Percentiles rank a stretch among this genome's conserved stretches.
phyloP scores from a whole-genome alignment of 2,329 filamentous ascomycete species.

The Hymenoscyphus fraxineus region DNA sequence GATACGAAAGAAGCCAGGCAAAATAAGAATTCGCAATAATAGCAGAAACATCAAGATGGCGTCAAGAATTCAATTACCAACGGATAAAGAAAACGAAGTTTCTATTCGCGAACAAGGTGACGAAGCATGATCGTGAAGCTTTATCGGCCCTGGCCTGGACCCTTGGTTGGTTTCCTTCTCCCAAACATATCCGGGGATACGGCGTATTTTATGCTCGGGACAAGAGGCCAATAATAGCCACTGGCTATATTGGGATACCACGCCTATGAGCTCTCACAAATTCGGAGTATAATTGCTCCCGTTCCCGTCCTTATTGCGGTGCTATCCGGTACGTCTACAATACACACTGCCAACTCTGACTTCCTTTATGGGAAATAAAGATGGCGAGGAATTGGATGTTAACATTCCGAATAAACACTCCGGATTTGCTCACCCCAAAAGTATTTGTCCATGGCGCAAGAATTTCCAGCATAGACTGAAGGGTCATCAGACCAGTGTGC shows the following conservation, averaged over 20 bases:
- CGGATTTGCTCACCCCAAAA: neutral
- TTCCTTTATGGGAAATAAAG: neutral
- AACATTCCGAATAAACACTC: neutral
- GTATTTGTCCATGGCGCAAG: neutral
- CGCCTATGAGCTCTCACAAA: neutral
- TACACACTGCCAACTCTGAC: neutral
- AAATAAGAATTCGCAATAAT: neutral
- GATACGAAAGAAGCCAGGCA: neutral
- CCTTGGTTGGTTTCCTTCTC: too few species aligned
- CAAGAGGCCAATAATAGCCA: too few species aligned
- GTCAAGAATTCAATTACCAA: neutral
- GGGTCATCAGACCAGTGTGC: neutral
- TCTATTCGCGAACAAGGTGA: neutral
- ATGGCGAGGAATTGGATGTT: neutral
- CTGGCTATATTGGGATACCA: neutral
- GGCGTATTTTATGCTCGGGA: too few species aligned
- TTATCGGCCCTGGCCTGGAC: too few species aligned
- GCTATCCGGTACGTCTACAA: neutral
- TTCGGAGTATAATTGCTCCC: neutral
- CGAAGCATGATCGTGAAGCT: neutral
- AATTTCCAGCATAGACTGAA: neutral
- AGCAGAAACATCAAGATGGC: neutral
- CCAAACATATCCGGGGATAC: too few species aligned
- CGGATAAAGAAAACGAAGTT: neutral
- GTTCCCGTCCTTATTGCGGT: neutral